These are phyloP conservation scores for Apophysomyces trapeziformis DNA, from an alignment of 371 early-diverging fungal genomes.

Conservation along the genomic window DNA sequence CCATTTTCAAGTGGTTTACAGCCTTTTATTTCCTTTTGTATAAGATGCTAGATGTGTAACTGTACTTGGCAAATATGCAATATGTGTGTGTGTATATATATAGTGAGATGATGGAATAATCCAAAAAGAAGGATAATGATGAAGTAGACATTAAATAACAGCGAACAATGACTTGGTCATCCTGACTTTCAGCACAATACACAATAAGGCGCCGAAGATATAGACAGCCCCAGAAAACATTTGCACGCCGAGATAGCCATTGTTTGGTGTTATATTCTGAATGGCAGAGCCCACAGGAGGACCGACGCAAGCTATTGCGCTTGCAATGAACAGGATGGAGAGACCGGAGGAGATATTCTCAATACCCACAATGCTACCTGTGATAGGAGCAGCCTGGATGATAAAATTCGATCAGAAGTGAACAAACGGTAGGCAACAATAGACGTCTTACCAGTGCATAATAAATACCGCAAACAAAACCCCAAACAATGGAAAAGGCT, in stretches of 20 bases:
- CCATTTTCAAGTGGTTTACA: too few relatives aligned
- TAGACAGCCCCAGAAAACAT: constrained; percentile 48
- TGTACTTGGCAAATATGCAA: neutral
- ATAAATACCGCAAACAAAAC: constrained; percentile 43
- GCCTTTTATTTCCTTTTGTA: too few relatives aligned
- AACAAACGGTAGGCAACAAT: neutral
- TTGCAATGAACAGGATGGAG: constrained; percentile 57
- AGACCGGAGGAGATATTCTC: constrained; percentile 56
- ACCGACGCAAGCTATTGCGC: constrained; percentile 38
- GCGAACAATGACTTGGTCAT: constrained; percentile 15
- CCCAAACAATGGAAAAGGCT: constrained; percentile 56
- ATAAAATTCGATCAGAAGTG: constrained; percentile 12
- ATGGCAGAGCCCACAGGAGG: constrained; percentile 43
- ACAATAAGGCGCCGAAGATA: constrained; percentile 29
- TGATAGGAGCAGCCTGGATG: constrained; percentile 53
- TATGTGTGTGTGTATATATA: neutral
- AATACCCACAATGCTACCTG: constrained; percentile 55
- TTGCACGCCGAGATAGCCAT: constrained; percentile 41
- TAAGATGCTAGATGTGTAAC: too few relatives aligned
- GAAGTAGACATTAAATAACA: neutral
- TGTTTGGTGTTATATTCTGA: constrained; percentile 26
- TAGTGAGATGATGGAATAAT: neutral
- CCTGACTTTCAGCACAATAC: constrained; percentile 20
- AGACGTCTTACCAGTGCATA: constrained; percentile 27
- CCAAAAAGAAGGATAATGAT: neutral